Evolutionary conservation across 2,329 filamentous ascomycete species (phyloP).

Genomic region (Tolypocladium ovalisporum): DNA sequence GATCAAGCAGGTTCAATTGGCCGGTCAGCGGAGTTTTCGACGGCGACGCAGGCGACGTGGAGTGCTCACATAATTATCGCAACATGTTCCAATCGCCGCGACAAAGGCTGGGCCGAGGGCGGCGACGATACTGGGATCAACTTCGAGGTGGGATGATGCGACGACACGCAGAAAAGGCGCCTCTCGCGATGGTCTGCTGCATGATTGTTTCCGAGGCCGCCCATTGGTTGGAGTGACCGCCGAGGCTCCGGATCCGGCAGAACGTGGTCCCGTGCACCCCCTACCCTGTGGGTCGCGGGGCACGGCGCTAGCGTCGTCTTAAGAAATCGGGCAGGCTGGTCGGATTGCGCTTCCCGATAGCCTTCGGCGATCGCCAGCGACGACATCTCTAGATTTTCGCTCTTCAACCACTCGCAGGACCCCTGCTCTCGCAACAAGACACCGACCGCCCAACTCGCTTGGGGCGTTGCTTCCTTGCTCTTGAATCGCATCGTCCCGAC

Average conservation of each 20-base stretch:
- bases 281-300: not conserved
- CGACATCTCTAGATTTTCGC: not conserved
- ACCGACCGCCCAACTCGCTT: not conserved
- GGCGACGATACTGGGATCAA: not conserved
- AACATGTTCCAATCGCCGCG: slow-evolving; percentile 8
- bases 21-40: not conserved
- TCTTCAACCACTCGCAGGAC: not conserved
- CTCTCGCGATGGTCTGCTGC: not conserved
- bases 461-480: not conserved
- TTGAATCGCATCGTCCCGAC: slow-evolving; percentile 5
- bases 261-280: slow-evolving; percentile 3
- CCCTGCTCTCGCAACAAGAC: not conserved
- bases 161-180: slow-evolving; percentile 2
- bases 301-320: not conserved
- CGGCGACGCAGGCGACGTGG: not conserved
- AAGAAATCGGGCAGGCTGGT: not conserved
- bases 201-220: slow-evolving; percentile 6
- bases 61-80: slow-evolving; percentile 8
- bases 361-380: not conserved
- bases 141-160: not conserved
- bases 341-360: not conserved
- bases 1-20: slow-evolving; percentile 1
- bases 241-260: slow-evolving; percentile 3
- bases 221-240: slow-evolving; percentile 7
- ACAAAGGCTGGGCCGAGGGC: not conserved